These are phyloP conservation scores for Colletotrichum siamense DNA, from an alignment of 2,329 filamentous ascomycete genomes.

Conservation along the genomic window DNA sequence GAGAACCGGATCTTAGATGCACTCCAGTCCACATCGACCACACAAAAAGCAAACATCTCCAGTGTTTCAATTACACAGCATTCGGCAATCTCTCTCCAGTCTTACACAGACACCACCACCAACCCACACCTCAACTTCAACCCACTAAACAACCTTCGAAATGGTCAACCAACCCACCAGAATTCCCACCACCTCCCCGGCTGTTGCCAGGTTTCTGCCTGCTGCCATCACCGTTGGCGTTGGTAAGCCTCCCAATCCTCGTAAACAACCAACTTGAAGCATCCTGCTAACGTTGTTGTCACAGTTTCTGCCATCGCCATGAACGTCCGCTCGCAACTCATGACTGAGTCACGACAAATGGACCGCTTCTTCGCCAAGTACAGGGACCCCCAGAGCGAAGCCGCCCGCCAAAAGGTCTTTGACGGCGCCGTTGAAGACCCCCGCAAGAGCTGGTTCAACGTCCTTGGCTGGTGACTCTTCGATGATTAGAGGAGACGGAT, in stretches of 20 bases:
- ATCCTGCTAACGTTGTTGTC: not conserved
- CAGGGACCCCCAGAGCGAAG: constrained; percentile 41
- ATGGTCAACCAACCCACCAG: constrained; percentile 19
- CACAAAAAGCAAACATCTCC: constrained; percentile 1
- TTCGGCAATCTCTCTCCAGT: not conserved
- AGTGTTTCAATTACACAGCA: not conserved
- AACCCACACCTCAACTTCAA: not conserved
- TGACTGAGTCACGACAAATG: constrained; percentile 36
- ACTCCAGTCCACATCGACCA: constrained; percentile 17
- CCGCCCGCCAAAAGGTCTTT: constrained; percentile 35
- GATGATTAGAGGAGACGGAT: not conserved
- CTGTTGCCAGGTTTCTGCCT: constrained; percentile 8
- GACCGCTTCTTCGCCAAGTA: constrained; percentile 44
- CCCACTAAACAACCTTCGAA: not conserved
- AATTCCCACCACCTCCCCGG: constrained; percentile 5
- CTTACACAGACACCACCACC: not conserved
- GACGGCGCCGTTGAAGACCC: constrained; percentile 35
- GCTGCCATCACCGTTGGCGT: constrained; percentile 14
- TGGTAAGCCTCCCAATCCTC: not conserved
- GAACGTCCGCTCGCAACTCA: constrained; percentile 38
- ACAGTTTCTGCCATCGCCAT: constrained; percentile 29
- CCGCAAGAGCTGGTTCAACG: constrained; percentile 38
- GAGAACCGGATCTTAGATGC: not conserved
- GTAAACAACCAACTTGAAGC: no score
- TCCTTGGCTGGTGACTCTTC: constrained; percentile 34